A percentile compares a stretch with the other conserved stretches of the same genome.
Evolutionary conservation across 1,139 yeast species (phyloP).

Genomic region (Pneumocystis murina): DNA sequence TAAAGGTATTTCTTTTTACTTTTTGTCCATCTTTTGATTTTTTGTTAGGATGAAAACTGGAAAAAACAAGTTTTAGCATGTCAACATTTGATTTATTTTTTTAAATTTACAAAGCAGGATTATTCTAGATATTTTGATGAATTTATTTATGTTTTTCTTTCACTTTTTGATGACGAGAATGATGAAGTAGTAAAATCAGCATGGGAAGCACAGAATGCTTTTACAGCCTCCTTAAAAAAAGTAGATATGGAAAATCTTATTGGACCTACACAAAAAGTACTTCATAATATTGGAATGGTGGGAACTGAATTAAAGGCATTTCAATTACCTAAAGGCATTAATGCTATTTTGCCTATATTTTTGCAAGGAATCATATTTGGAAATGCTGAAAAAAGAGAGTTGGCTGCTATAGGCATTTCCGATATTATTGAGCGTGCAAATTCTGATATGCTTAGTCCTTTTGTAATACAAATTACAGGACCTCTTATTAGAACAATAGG

Average conservation of each 20-base stretch:
- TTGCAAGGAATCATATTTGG: conserved; percentile 95
- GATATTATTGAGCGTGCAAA: conserved; percentile 79
- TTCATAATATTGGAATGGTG: conserved; percentile 47
- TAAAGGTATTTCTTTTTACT: conserved; percentile 28
- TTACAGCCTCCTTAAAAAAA: conserved; percentile 51
- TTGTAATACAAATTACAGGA: conserved; percentile 89
- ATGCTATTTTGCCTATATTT: conserved; percentile 76
- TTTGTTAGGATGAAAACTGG: conserved; percentile 42
- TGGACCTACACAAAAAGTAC: conserved; percentile 60
- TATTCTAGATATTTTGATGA: conserved; percentile 63
- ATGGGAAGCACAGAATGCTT: conserved; percentile 49
- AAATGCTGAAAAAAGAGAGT: conserved; percentile 64
- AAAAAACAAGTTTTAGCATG: conserved; percentile 52
- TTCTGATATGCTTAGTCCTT: conserved; percentile 62
- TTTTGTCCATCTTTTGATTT: not conserved
- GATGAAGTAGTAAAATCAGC: conserved; percentile 50
- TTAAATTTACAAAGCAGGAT: conserved; percentile 49
- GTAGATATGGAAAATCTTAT: conserved; percentile 63
- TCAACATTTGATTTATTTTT: conserved; percentile 58
- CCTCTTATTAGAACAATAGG: conserved; percentile 97
- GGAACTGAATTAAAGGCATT: conserved; percentile 65
- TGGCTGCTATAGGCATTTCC: conserved; percentile 78
- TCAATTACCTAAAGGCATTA: conserved; percentile 65
- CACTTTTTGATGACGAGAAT: conserved; percentile 59
- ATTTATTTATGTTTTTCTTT: conserved; percentile 54